A percentile compares a stretch with the other conserved stretches of the same genome.
Conservation (phyloP, 129 eudicot species). For the Logfia minima region DNA sequence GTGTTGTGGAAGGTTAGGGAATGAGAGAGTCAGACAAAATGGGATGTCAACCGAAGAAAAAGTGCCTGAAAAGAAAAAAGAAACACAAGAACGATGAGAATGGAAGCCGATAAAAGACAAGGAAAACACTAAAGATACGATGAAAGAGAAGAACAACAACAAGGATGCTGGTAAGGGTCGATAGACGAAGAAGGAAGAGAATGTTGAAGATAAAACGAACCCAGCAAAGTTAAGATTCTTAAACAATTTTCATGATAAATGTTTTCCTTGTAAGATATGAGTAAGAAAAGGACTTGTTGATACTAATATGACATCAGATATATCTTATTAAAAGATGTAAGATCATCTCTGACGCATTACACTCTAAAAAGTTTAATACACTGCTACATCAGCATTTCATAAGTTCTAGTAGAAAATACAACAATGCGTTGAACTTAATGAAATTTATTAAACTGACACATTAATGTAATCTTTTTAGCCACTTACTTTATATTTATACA, state of each 20-base stretch:
- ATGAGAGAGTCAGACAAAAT: slow-evolving; percentile 49
- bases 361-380: too few species aligned
- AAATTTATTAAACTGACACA: too few species aligned
- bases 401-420: too few species aligned
- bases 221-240: slow-evolving; percentile 39
- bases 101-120: slow-evolving; percentile 28
- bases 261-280: neutral
- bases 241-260: neutral
- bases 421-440: too few species aligned
- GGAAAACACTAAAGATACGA: slow-evolving; percentile 36
- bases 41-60: slow-evolving; percentile 31
- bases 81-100: slow-evolving; percentile 22
- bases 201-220: slow-evolving; percentile 48
- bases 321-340: neutral
- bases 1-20: slow-evolving; percentile 8
- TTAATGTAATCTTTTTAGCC: too few species aligned
- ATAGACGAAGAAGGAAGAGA: slow-evolving; percentile 51
- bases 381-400: too few species aligned
- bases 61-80: slow-evolving; percentile 36
- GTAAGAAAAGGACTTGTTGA: slow-evolving; percentile 27
- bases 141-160: slow-evolving; percentile 34
- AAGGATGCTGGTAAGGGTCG: slow-evolving; percentile 21
- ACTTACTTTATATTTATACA: too few species aligned
- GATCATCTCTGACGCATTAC: too few species aligned
- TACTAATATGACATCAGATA: slow-evolving; percentile 13